Conservation (phyloP, 192 early-diverging fungal genomes). For the Coemansia sp. region DNA sequence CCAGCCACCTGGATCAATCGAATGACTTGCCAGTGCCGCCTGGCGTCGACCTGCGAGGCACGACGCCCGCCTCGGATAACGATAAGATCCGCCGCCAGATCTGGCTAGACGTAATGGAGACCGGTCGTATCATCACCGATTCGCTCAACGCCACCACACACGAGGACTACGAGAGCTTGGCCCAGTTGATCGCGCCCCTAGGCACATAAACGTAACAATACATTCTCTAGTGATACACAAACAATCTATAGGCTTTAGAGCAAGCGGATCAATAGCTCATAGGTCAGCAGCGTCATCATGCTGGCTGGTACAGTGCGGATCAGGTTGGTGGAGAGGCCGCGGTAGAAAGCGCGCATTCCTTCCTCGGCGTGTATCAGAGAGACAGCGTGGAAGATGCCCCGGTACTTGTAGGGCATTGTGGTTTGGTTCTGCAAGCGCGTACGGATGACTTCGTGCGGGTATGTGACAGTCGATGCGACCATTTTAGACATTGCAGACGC, state of each 20-base stretch:
- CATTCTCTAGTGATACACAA: constrained; percentile 4
- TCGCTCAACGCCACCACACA: constrained; percentile 16
- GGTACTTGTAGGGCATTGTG: constrained; percentile 70
- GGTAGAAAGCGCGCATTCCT: constrained; percentile 81
- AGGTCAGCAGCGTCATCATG: constrained; percentile 84
- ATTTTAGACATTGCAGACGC: constrained; percentile 87
- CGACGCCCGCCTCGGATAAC: constrained; percentile 25
- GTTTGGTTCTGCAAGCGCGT: constrained; percentile 91
- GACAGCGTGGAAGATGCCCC: constrained; percentile 78
- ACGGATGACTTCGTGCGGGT: constrained; percentile 94
- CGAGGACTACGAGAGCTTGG: constrained; percentile 17
- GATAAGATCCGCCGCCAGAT: constrained; percentile 52
- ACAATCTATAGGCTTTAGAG: constrained; percentile 28
- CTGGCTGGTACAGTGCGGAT: constrained; percentile 86
- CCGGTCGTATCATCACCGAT: constrained; percentile 14
- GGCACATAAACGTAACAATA: constrained; percentile 13
- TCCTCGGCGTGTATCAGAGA: constrained; percentile 74
- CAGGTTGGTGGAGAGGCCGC: constrained; percentile 82
- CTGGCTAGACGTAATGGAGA: constrained; percentile 35
- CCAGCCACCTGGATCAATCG: not conserved
- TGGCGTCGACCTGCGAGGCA: constrained; percentile 34
- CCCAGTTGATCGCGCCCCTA: constrained; percentile 24
- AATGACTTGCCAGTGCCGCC: constrained; percentile 24
- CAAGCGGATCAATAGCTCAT: constrained; percentile 76
- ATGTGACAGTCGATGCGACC: constrained; percentile 83